A percentile compares a stretch with the other conserved stretches of the same genome.
Evolutionary conservation across 2,329 filamentous ascomycete species (phyloP).

Genomic region (Zymoseptoria ardabiliae): DNA sequence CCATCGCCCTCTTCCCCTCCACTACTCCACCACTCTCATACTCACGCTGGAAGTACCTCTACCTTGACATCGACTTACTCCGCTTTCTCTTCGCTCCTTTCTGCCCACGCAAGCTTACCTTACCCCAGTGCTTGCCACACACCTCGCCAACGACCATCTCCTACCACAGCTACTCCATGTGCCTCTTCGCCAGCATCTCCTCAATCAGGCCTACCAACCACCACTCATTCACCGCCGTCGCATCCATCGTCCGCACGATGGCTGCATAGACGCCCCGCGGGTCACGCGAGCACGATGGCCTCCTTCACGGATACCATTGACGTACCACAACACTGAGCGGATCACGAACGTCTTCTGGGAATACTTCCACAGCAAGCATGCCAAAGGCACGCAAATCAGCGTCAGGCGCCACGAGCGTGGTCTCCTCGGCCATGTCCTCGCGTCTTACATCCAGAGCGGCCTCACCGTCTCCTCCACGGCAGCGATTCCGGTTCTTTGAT

Average conservation of each 20-base stretch:
- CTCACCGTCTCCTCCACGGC: slow-evolving; percentile 15
- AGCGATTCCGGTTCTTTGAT: slow-evolving; percentile 57
- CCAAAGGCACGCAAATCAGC: slow-evolving; percentile 9
- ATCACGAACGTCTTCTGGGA: background rate
- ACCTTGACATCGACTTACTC: slow-evolving; percentile 1
- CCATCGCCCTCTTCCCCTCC: background rate
- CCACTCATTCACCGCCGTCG: slow-evolving; percentile 18
- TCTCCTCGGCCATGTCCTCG: slow-evolving; percentile 21
- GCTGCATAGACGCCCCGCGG: slow-evolving; percentile 31
- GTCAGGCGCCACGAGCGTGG: slow-evolving; percentile 14
- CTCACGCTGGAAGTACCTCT: background rate
- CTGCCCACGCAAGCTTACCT: background rate
- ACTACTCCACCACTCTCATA: background rate
- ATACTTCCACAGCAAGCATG: slow-evolving; percentile 24
- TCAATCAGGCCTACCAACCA: slow-evolving; percentile 18
- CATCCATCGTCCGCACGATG: slow-evolving; percentile 29
- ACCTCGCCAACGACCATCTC: background rate
- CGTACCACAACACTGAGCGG: background rate
- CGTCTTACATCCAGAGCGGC: slow-evolving; percentile 16
- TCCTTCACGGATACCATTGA: slow-evolving; percentile 3
- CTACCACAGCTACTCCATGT: background rate
- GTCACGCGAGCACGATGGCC: slow-evolving; percentile 29
- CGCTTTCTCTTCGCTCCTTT: background rate
- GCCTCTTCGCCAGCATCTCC: background rate
- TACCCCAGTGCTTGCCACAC: background rate